These are phyloP conservation scores for Talaromyces islandicus DNA, from an alignment of 2,329 filamentous ascomycete species.

Conservation along the genomic window DNA sequence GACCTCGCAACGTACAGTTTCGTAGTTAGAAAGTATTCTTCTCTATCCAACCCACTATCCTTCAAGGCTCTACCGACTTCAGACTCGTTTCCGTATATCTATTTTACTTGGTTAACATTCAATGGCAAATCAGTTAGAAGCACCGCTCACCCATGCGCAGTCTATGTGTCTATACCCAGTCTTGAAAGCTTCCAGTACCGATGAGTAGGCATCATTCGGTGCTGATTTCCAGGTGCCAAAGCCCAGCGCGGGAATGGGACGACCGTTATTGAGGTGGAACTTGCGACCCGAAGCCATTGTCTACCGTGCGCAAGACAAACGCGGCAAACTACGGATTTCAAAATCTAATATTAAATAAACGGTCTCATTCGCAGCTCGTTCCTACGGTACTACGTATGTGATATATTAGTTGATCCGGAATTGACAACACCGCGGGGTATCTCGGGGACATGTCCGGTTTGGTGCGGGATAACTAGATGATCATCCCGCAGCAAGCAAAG, in stretches of 20 bases:
- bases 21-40: slow-evolving; percentile 75
- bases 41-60: slow-evolving; percentile 62
- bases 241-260: slow-evolving; percentile 12
- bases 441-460: background rate
- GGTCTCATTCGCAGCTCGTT: background rate
- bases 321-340: slow-evolving; percentile 17
- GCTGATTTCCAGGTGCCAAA: slow-evolving; percentile 36
- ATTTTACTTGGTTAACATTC: slow-evolving; percentile 50
- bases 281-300: background rate
- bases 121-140: background rate
- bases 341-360: background rate
- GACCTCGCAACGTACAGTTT: slow-evolving; percentile 50
- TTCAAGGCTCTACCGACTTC: slow-evolving; percentile 62
- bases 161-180: slow-evolving; percentile 33
- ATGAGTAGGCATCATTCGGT: slow-evolving; percentile 32
- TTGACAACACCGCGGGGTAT: background rate
- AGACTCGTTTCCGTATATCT: slow-evolving; percentile 71
- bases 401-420: background rate
- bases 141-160: background rate
- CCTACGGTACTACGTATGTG: background rate
- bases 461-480: background rate
- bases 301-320: slow-evolving; percentile 9
- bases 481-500: background rate
- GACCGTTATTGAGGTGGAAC: background rate
- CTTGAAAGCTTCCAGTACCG: slow-evolving; percentile 33